Percentiles rank a stretch among this genome's conserved stretches.
phyloP scores from a whole-genome alignment of 179 eudicot species.

The Pouteria campechiana region DNA sequence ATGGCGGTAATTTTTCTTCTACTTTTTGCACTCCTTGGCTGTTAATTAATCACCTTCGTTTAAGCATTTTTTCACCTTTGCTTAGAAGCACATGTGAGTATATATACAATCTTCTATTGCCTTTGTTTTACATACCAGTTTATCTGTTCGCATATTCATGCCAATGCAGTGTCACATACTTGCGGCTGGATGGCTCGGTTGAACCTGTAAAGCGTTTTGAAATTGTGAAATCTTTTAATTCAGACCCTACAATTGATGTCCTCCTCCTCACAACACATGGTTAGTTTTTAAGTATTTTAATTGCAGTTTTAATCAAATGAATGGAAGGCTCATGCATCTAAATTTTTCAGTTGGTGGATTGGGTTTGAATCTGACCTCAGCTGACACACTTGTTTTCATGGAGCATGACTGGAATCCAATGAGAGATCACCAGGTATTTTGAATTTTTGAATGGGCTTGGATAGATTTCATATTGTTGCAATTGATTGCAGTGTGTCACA shows the following conservation, averaged over 20 bases:
- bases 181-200: slow-evolving; percentile 96
- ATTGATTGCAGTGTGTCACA: too few species aligned
- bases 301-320: too few species aligned
- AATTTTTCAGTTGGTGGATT: slow-evolving; percentile 75
- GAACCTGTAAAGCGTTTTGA: slow-evolving; percentile 86
- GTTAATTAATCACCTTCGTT: too few species aligned
- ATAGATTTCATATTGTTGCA: too few species aligned
- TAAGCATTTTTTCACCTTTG: too few species aligned
- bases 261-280: slow-evolving; percentile 92
- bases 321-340: background rate
- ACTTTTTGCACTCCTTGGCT: too few species aligned
- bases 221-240: slow-evolving; percentile 92
- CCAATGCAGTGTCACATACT: slow-evolving; percentile 53
- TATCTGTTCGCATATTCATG: background rate
- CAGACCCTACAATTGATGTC: slow-evolving; percentile 97
- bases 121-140: background rate
- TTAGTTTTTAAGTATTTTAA: slow-evolving; percentile 13
- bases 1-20: too few species aligned
- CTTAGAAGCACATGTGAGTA: too few species aligned
- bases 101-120: too few species aligned
- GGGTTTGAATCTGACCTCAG: slow-evolving; percentile 92
- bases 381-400: slow-evolving; percentile 96
- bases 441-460: background rate
- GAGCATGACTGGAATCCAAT: slow-evolving; percentile 99
- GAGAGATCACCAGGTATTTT: slow-evolving; percentile 82